A percentile compares a stretch with the other conserved stretches of the same genome.
phyloP scores from a whole-genome alignment of 1,284 basidiomycete genomes.

The Ceratobasidium sp. region DNA sequence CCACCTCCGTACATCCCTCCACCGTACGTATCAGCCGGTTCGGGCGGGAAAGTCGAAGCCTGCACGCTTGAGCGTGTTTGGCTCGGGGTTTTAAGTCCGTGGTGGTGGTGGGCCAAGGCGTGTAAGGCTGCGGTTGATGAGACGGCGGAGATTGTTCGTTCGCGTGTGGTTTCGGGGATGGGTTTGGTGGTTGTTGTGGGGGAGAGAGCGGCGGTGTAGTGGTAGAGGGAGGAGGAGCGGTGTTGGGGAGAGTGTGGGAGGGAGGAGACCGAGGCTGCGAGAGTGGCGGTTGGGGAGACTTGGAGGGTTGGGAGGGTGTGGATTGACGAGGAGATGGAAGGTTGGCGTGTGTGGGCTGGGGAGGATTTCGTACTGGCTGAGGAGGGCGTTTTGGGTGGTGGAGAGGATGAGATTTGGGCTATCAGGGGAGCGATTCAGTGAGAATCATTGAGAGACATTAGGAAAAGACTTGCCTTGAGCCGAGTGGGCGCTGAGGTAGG shows the following conservation, averaged over 20 bases:
- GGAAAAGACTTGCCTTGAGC: constrained; percentile 15
- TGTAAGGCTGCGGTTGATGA: constrained; percentile 38
- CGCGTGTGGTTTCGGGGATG: constrained; percentile 14
- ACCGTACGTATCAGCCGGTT: constrained; percentile 38
- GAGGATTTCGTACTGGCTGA: constrained; percentile 28
- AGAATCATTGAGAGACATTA: neutral
- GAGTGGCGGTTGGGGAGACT: constrained; percentile 34
- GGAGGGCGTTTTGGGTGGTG: constrained; percentile 28
- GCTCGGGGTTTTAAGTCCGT: neutral
- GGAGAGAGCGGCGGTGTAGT: constrained; percentile 25
- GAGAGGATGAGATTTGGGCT: constrained; percentile 42
- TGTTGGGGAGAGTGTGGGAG: constrained; percentile 38
- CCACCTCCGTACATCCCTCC: constrained; percentile 35
- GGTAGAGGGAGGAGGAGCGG: constrained; percentile 25
- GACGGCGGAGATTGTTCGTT: constrained; percentile 34
- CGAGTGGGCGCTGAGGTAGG: constrained; percentile 38
- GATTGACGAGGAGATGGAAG: constrained; percentile 26
- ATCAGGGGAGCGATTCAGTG: neutral
- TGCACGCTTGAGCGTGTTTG: neutral
- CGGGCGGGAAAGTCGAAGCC: constrained; percentile 37
- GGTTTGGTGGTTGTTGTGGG: constrained; percentile 17
- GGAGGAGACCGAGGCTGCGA: constrained; percentile 34
- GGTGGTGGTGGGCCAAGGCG: constrained; percentile 24
- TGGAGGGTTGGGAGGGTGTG: constrained; percentile 42
- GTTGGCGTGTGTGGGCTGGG: constrained; percentile 31